A percentile compares a stretch with the other conserved stretches of the same genome.
Conservation (phyloP, 768 basidiomycete genomes). For the Jaapia argillacea region DNA sequence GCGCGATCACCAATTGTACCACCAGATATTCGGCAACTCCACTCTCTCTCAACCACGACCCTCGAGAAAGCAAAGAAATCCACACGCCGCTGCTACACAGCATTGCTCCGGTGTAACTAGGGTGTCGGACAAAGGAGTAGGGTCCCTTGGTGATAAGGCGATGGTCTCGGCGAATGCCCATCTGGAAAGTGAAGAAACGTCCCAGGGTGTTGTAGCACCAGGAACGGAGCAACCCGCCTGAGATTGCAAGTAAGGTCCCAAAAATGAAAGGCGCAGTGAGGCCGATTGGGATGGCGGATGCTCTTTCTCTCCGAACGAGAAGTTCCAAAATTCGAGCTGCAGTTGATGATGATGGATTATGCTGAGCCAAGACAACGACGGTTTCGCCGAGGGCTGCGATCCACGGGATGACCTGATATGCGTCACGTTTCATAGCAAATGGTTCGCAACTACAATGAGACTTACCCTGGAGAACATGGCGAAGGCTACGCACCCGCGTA, state of each 20-base stretch:
- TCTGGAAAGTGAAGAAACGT: conserved; percentile 11
- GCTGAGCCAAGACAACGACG: background rate
- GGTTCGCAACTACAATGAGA: too few relatives aligned
- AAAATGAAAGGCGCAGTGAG: background rate
- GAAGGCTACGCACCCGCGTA: too few relatives aligned
- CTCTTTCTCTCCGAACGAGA: background rate
- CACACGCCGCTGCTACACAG: conserved; percentile 2
- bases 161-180: conserved; percentile 7
- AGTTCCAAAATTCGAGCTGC: background rate
- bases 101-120: conserved; percentile 10
- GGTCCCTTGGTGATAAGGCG: conserved; percentile 11
- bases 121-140: conserved; percentile 14
- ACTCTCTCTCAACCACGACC: conserved; percentile 1
- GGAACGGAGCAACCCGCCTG: background rate
- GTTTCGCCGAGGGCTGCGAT: background rate
- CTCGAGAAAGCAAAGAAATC: conserved; percentile 3
- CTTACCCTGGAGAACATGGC: too few relatives aligned
- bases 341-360: background rate
- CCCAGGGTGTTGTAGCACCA: conserved; percentile 9
- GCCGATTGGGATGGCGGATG: too few relatives aligned
- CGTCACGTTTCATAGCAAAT: too few relatives aligned
- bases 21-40: background rate
- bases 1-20: background rate
- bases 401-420: background rate
- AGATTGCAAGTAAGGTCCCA: background rate